Base-by-base conservation (phyloP, 1,284 basidiomycete genomes). In the Boletus mariae region DNA sequence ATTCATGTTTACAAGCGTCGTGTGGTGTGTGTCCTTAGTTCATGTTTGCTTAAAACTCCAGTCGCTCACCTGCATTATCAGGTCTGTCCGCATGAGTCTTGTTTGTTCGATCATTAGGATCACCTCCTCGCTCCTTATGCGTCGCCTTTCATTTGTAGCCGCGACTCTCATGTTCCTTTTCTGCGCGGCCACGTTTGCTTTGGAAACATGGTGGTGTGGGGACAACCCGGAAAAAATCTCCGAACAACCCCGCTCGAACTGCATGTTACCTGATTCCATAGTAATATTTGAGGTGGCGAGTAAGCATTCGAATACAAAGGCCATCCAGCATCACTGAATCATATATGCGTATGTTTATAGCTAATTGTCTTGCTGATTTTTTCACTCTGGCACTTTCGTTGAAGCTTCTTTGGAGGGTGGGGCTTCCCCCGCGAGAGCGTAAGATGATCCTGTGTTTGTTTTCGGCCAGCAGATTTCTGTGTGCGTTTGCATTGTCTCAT, bases 21-120 rank as follows among this genome's bases (percentile, higher is more conserved):
- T 61, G 4, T 60, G 59, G 59, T 61, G 15, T 2, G 53, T 31
- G 17, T 2, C 4, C 26, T 20, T 15, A 13, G 32, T 2, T 28
- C n/a, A 17, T 37, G n/a, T 3, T 15, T 23, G 1, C 20, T 10
- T 25, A 11, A 38, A 3, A 11, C n/a, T 32, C 41, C 9, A 9
- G 23, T 44, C 15, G 25, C 31, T 7, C 5, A 17, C 3, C 3
- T 23, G 17, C 7, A 34, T 53, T 3, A 13, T 45, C 20, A 60
- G 59, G 59, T 47, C 59, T 4, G 53, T 57, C 7, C 59, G 59
- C 15, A 46, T 59, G 52, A 60, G 59, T 42, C 15, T 61, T 17
- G 17, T 61, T n/a, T 54, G 32, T 13, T 56, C 59, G 5, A 28
- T 57, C 3, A 9, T 61, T 7, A 34, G 59, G n/a, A 47, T 60